These are phyloP conservation scores for Dissoconium aciculare DNA, from an alignment of 2,329 filamentous ascomycete genomes.

Conservation along the genomic window DNA sequence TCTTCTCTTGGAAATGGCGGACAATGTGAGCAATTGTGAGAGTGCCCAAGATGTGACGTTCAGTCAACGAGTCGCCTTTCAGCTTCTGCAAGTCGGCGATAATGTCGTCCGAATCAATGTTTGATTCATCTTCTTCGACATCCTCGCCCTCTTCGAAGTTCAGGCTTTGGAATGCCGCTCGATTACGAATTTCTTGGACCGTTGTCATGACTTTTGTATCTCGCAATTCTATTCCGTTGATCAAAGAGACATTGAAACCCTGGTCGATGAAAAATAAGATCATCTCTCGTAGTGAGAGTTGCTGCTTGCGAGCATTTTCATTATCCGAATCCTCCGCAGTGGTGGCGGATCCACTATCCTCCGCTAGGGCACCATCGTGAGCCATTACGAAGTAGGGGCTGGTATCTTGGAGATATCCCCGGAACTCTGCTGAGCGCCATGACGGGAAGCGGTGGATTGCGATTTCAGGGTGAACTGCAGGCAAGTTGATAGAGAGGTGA, in stretches of 20 bases:
- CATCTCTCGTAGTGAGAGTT: conserved; percentile 28
- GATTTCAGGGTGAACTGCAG: conserved; percentile 26
- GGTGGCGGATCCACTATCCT: conserved; percentile 12
- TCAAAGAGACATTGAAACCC: conserved; percentile 47
- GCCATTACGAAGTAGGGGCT: conserved; percentile 54
- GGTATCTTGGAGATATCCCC: conserved; percentile 38
- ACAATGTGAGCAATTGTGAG: too few species aligned
- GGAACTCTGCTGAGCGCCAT: conserved; percentile 36
- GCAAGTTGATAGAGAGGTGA: conserved; percentile 41
- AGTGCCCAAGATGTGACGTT: too few species aligned
- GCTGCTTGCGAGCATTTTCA: conserved; percentile 7
- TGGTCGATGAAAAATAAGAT: conserved; percentile 41
- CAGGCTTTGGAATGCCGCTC: conserved; percentile 7
- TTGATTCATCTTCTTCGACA: too few species aligned
- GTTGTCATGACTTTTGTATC: conserved; percentile 48
- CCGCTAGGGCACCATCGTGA: conserved; percentile 41
- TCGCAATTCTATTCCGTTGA: conserved; percentile 47
- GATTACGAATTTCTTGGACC: conserved; percentile 26
- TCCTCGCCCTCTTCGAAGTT: too few species aligned
- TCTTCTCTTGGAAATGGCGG: too few species aligned
- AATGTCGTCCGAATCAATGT: too few species aligned
- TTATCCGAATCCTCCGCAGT: conserved; percentile 5
- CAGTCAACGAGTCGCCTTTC: too few species aligned
- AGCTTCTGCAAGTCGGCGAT: too few species aligned
- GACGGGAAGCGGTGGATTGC: conserved; percentile 35